Conservation (phyloP, 805 yeast species). For the Soucietia sequanensis region DNA sequence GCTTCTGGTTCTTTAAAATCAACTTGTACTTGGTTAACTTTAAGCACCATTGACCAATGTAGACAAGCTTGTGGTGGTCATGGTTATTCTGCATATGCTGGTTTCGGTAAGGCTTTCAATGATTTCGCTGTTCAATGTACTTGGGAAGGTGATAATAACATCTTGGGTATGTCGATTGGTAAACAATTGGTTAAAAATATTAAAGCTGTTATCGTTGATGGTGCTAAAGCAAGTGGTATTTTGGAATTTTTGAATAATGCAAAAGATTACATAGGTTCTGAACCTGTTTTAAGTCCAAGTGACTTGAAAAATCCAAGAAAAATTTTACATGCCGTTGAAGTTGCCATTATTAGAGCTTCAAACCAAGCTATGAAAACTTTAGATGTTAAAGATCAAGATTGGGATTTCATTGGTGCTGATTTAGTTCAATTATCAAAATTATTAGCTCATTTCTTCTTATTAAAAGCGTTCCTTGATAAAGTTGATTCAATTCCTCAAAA, state of each 20-base stretch:
- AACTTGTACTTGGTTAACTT: slow-evolving; percentile 79
- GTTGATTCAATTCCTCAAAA: slow-evolving; percentile 27
- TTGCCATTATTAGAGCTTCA: slow-evolving; percentile 40
- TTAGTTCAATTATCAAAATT: slow-evolving; percentile 46
- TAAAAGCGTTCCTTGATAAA: slow-evolving; percentile 37
- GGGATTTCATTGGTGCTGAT: slow-evolving; percentile 47
- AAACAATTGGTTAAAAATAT: slow-evolving; percentile 62
- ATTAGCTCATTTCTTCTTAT: slow-evolving; percentile 44
- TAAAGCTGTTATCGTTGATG: slow-evolving; percentile 33
- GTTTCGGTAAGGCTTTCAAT: slow-evolving; percentile 78
- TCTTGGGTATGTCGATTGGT: slow-evolving; percentile 78
- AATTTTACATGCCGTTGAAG: slow-evolving; percentile 27
- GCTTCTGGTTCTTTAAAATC: slow-evolving; percentile 85
- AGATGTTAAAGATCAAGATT: slow-evolving; percentile 34
- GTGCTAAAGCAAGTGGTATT: slow-evolving; percentile 44
- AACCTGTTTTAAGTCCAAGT: slow-evolving; percentile 7
- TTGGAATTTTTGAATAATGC: slow-evolving; percentile 41
- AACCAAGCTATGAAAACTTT: slow-evolving; percentile 30
- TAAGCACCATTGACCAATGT: slow-evolving; percentile 76
- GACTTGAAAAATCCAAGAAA: slow-evolving; percentile 22
- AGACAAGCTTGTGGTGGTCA: slow-evolving; percentile 94
- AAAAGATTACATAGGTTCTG: slow-evolving; percentile 21
- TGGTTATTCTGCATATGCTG: slow-evolving; percentile 89
- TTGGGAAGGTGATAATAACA: slow-evolving; percentile 96
- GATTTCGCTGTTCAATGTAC: slow-evolving; percentile 96